Conservation (phyloP, 129 eudicot genomes). For the Pittosporum tobira region DNA sequence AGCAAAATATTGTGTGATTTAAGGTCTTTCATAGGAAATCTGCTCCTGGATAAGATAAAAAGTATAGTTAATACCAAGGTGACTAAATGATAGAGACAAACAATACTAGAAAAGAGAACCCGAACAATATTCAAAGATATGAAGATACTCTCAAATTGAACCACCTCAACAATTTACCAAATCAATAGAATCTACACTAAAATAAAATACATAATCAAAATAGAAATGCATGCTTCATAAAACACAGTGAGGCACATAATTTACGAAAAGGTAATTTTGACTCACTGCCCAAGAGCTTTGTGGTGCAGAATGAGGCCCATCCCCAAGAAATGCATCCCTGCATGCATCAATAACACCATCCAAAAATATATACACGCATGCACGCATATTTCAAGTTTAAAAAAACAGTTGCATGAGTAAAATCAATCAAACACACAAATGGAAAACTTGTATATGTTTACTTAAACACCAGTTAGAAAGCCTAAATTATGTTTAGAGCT, state of each 20-base stretch:
- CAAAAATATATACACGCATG: neutral
- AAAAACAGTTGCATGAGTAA: neutral
- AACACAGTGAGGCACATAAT: neutral
- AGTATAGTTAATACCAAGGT: neutral
- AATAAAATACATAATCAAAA: neutral
- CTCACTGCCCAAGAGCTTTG: constrained; percentile 85
- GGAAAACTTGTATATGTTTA: neutral
- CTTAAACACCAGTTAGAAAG: neutral
- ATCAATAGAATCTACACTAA: neutral
- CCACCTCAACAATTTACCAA: neutral
- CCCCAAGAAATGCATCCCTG: constrained; percentile 96
- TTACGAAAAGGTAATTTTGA: neutral
- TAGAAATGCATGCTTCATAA: constrained; percentile 3
- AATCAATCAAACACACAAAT: neutral
- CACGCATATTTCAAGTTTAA: too few relatives aligned
- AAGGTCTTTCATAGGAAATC: neutral
- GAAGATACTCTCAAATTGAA: too few relatives aligned
- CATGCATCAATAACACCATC: constrained; percentile 8
- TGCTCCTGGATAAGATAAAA: neutral
- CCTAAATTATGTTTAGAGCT: too few relatives aligned
- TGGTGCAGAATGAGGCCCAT: constrained; percentile 88
- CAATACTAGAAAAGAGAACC: neutral
- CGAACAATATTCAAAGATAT: neutral
- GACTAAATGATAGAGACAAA: neutral
- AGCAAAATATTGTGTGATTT: neutral